phyloP scores from a whole-genome alignment of 1,284 basidiomycete species.

The Xerocomus tenax region DNA sequence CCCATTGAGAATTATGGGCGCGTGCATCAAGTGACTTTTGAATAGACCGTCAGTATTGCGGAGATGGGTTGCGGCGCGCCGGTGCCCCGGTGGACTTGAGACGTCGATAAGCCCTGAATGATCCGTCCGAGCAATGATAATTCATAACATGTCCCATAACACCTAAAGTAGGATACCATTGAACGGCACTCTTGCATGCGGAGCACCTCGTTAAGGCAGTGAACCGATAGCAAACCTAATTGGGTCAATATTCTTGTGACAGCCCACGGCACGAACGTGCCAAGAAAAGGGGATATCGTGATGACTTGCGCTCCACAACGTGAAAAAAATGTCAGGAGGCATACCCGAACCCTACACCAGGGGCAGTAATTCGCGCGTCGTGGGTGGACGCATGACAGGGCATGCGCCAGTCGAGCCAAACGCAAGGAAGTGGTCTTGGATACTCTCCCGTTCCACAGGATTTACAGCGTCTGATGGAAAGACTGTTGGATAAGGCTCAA shows the following conservation, averaged over 20 bases:
- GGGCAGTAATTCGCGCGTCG: too few relatives aligned
- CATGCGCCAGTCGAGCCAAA: too few relatives aligned
- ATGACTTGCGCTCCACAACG: neutral
- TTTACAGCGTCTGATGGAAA: too few relatives aligned
- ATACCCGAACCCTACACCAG: neutral
- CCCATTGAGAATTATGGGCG: neutral
- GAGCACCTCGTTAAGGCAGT: neutral
- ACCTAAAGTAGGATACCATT: neutral
- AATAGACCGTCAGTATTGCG: conserved; percentile 1
- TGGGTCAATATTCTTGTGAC: neutral
- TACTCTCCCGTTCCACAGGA: too few relatives aligned
- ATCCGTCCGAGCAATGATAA: neutral
- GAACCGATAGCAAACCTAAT: neutral
- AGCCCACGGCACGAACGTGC: neutral
- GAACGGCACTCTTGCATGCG: neutral
- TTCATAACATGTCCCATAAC: neutral
- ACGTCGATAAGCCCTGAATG: neutral
- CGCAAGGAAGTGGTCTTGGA: too few relatives aligned
- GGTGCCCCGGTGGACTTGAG: neutral
- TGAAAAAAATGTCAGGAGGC: neutral
- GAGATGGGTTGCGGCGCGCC: neutral
- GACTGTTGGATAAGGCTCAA: too few relatives aligned
- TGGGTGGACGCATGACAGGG: too few relatives aligned
- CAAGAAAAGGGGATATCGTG: neutral
- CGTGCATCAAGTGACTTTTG: neutral